These are phyloP conservation scores for Xylariomycetidae sp. DNA, from an alignment of 2,329 filamentous ascomycete genomes.

Conservation along the genomic window DNA sequence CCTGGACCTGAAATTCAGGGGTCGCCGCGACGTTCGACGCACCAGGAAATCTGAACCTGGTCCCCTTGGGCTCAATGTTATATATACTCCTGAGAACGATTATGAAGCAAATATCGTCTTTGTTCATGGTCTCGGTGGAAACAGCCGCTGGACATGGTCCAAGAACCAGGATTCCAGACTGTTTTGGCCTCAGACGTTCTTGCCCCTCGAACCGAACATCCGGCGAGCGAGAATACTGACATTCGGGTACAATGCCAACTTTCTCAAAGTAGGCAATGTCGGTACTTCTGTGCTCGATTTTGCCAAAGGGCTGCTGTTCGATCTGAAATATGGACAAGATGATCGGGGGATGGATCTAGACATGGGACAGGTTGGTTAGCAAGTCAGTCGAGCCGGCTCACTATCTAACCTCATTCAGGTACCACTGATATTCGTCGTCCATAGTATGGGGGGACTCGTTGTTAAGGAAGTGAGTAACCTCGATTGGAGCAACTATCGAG, in stretches of 20 bases:
- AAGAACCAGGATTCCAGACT: conserved; percentile 9
- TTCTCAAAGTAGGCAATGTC: background rate
- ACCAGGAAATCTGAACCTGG: too few relatives aligned
- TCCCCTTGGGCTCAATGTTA: conserved; percentile 11
- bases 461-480: background rate
- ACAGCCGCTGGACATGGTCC: conserved; percentile 18
- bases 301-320: background rate
- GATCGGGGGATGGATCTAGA: background rate
- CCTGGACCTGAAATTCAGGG: too few relatives aligned
- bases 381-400: too few relatives aligned
- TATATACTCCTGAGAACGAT: conserved; percentile 7
- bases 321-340: background rate
- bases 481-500: too few relatives aligned
- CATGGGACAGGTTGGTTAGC: background rate
- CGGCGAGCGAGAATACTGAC: conserved; percentile 15
- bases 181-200: conserved; percentile 17
- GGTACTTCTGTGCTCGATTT: background rate
- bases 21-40: too few relatives aligned
- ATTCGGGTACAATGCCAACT: conserved; percentile 21
- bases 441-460: background rate
- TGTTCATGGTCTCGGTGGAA: conserved; percentile 21
- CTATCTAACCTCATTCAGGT: too few relatives aligned
- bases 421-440: background rate
- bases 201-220: conserved; percentile 14
- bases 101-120: conserved; percentile 19